Percentiles rank a stretch among this genome's conserved stretches.
Conservation (phyloP, 352 stramenopile genomes). For the Phytophthora tentaculata region DNA sequence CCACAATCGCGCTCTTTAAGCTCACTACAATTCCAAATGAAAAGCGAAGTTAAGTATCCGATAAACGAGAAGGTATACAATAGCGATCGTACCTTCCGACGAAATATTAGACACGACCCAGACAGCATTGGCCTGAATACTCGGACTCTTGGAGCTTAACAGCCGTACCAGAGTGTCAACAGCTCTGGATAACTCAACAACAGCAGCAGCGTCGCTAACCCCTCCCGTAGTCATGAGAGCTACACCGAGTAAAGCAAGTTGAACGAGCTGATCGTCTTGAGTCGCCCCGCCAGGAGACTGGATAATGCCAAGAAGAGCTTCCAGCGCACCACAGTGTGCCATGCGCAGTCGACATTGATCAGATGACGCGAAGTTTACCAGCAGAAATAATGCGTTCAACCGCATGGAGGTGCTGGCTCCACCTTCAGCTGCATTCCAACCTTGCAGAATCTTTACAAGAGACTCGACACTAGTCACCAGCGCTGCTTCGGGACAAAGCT, state of each 20-base stretch:
- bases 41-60: conserved; percentile 3
- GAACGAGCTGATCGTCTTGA: conserved; percentile 64
- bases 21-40: conserved; percentile 41
- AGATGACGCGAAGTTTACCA: conserved; percentile 72
- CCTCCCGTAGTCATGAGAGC: conserved; percentile 61
- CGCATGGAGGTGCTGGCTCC: conserved; percentile 40
- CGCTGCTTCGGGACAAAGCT: conserved; percentile 45
- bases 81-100: conserved; percentile 45
- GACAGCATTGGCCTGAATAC: conserved; percentile 73
- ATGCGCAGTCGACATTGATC: conserved; percentile 50
- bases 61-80: conserved; percentile 1
- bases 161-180: conserved; percentile 53
- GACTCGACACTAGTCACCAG: conserved; percentile 47
- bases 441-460: conserved; percentile 53
- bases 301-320: conserved; percentile 40
- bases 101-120: conserved; percentile 85
- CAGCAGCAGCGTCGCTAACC: conserved; percentile 37
- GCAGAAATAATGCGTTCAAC: conserved; percentile 64
- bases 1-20: conserved; percentile 57
- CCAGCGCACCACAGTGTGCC: conserved; percentile 48
- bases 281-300: conserved; percentile 10
- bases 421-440: conserved; percentile 9
- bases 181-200: conserved; percentile 40
- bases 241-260: conserved; percentile 69
- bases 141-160: conserved; percentile 55